A percentile compares a stretch with the other conserved stretches of the same genome.
Evolutionary conservation across 805 yeast species (phyloP).

Genomic region (Wickerhamiella kurtzmanii): DNA sequence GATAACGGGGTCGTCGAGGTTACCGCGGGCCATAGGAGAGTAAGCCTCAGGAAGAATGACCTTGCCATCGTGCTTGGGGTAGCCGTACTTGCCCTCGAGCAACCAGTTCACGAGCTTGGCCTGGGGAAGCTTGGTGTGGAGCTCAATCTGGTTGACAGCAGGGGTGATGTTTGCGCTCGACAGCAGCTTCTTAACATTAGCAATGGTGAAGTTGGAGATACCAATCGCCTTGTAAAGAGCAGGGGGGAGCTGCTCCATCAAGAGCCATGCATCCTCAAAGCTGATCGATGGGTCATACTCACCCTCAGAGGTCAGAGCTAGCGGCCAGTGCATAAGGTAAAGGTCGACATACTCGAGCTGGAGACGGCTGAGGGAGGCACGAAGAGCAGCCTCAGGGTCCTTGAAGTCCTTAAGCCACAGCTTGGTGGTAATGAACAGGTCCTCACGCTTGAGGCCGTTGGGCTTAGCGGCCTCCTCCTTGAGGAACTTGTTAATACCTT

Average conservation of each 20-base stretch:
- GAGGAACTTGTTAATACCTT: slow-evolving; percentile 27
- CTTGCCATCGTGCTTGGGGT: slow-evolving; percentile 24
- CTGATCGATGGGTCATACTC: slow-evolving; percentile 16
- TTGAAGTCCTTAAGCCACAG: slow-evolving; percentile 34
- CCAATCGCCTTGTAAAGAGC: slow-evolving; percentile 54
- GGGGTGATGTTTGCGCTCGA: slow-evolving; percentile 35
- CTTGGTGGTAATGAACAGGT: slow-evolving; percentile 52
- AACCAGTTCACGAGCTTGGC: slow-evolving; percentile 41
- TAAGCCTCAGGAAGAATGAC: slow-evolving; percentile 57
- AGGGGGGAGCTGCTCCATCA: slow-evolving; percentile 44
- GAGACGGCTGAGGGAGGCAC: slow-evolving; percentile 37
- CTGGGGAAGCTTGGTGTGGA: slow-evolving; percentile 63
- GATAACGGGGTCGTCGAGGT: slow-evolving; percentile 47
- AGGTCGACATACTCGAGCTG: slow-evolving; percentile 51
- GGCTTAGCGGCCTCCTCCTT: slow-evolving; percentile 18
- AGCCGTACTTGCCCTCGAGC: slow-evolving; percentile 23
- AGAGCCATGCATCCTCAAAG: slow-evolving; percentile 47
- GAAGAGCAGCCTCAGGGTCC: slow-evolving; percentile 36
- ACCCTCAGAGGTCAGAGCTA: slow-evolving; percentile 20
- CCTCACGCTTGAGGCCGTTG: slow-evolving; percentile 32
- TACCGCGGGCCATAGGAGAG: slow-evolving; percentile 59
- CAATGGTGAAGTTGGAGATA: slow-evolving; percentile 56
- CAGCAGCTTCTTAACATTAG: slow-evolving; percentile 39
- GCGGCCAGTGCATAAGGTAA: slow-evolving; percentile 59
- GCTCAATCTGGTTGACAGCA: slow-evolving; percentile 61